Percentiles rank a stretch among this genome's conserved stretches.
These are phyloP conservation scores for Polygonum maritimum DNA, from an alignment of 148 eudicot genomes.

Conservation along the genomic window DNA sequence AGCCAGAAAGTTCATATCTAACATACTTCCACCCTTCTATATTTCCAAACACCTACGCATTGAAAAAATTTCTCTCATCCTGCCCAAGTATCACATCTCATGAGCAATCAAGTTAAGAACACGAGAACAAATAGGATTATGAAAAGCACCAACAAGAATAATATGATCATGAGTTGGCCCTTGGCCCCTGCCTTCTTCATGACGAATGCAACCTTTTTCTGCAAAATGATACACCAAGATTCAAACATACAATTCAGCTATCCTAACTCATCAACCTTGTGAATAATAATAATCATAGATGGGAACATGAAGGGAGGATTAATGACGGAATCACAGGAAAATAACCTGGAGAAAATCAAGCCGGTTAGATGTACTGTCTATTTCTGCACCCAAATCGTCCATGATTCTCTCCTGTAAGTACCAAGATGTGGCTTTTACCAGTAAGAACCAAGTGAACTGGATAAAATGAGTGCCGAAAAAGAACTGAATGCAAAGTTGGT, in stretches of 20 bases:
- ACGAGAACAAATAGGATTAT: conserved; percentile 73
- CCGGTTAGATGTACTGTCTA: conserved; percentile 90
- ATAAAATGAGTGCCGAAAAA: background rate
- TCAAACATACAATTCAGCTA: background rate
- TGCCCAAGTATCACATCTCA: background rate
- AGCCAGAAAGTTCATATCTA: background rate
- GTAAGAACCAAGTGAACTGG: background rate
- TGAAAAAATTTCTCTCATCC: background rate
- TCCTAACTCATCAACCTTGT: background rate
- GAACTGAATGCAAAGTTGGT: background rate
- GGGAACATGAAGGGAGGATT: background rate
- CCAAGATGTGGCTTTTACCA: background rate
- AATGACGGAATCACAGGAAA: background rate
- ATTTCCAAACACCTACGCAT: background rate
- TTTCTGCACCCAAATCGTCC: conserved; percentile 77
- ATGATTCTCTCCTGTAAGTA: conserved; percentile 74
- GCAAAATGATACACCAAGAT: conserved; percentile 17
- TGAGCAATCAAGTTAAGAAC: conserved; percentile 35
- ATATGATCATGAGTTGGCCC: conserved; percentile 83
- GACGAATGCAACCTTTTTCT: conserved; percentile 84
- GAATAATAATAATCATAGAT: background rate
- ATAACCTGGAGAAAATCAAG: conserved; percentile 94
- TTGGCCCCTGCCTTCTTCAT: conserved; percentile 95
- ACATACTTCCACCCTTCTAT: background rate
- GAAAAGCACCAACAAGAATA: conserved; percentile 62